Base-by-base conservation (phyloP, 2,329 filamentous ascomycete genomes). In the Diaporthe helianthi region DNA sequence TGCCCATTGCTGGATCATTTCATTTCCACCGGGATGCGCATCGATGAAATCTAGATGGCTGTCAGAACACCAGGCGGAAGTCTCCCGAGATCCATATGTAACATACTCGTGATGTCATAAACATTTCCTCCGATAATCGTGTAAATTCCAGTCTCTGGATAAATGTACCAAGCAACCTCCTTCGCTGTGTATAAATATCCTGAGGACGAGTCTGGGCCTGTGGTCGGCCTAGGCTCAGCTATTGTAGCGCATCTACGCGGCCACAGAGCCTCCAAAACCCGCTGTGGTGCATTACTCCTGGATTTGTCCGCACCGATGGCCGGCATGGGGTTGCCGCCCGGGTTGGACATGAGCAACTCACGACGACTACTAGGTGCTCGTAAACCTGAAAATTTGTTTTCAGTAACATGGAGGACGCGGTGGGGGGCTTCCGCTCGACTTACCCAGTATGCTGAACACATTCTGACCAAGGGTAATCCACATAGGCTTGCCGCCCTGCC, bases 131-230 rank as follows among this genome's bases (percentile, higher is more conserved):
- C 12, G 9, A 63, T 63, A 3, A 63, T 63, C 4, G 58, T 63
- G 9, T 63, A 63, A 41, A 49, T 63, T 9, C 58, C 29, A 6
- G 44, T 49, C n/a, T 36, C 13, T 19, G n/a, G 44, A 36, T 49
- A 36, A 13, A 31, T 36, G n/a, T 63, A 22, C 58, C 58, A 63
- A 36, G 58, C 58, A 22, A 63, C 58, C n/a, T 63, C 58, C 8
- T 31, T 49, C 3, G 19, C 22, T 8, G 58, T 63, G 19, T 49
- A 63, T 1, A 63, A 12, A 3, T 12, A 24, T 17, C 36, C 44
- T 12, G 26, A 12, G 12, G 29, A 36, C 1, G n/a, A 29, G 7
- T 12, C 2, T 3, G 58, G 58, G 10, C 58, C 58, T 12, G 17
- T 12, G 1, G 4, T 19, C 6, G 58, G 58, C n/a, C 58, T 24